Evolutionary conservation across 305 asterid genomes (phyloP).

Genomic region (Solanum hybrid): DNA sequence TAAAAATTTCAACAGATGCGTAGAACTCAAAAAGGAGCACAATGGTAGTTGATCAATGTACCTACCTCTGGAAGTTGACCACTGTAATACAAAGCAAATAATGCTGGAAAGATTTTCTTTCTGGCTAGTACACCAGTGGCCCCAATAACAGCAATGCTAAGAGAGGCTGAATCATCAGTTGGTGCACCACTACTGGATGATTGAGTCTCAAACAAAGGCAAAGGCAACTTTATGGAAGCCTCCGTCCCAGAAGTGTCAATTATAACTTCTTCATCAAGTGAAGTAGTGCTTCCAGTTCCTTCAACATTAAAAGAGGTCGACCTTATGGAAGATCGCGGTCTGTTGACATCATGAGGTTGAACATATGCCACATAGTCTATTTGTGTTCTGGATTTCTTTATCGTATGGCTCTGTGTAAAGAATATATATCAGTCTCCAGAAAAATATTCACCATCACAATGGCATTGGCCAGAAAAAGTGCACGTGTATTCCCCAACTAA

Average conservation of each 20-base stretch:
- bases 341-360: neutral
- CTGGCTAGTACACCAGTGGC: slow-evolving; percentile 50
- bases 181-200: slow-evolving; percentile 7
- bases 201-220: slow-evolving; percentile 8
- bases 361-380: neutral
- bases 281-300: neutral
- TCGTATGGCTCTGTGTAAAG: neutral
- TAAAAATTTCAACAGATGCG: neutral
- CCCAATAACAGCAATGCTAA: slow-evolving; percentile 43
- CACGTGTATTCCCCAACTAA: neutral
- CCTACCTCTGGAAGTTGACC: slow-evolving; percentile 45
- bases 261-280: slow-evolving; percentile 1
- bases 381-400: neutral
- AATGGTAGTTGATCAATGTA: neutral
- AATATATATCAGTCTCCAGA: neutral
- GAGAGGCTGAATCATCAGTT: slow-evolving; percentile 18
- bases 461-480: neutral
- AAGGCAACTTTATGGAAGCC: slow-evolving; percentile 3
- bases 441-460: neutral
- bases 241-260: slow-evolving; percentile 3
- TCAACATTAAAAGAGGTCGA: neutral
- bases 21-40: neutral
- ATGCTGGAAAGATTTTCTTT: slow-evolving; percentile 43
- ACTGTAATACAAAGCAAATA: slow-evolving; percentile 38
- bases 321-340: neutral